Percentiles rank a stretch among this genome's conserved stretches.
Conservation (phyloP, 164 flowering plant species). For the Protea cynaroides region DNA sequence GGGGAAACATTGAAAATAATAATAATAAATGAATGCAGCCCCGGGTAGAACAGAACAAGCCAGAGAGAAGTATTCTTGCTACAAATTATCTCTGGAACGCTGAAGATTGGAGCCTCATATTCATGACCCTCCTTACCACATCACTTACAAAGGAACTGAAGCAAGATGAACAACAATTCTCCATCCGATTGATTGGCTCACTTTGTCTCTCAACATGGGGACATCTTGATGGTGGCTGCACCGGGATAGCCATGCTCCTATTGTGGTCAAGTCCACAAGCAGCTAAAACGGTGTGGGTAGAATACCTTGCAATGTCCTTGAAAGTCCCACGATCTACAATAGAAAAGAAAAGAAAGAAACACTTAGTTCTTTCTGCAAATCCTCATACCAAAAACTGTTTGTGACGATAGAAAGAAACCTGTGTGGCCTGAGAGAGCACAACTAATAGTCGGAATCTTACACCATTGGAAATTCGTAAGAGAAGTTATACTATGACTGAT, state of each 20-base stretch:
- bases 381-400: not conserved
- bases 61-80: not conserved
- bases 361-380: not conserved
- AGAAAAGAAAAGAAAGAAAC: not conserved
- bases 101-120: slow-evolving; percentile 11
- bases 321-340: slow-evolving; percentile 32
- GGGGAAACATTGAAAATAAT: no score
- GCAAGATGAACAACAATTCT: slow-evolving; percentile 43
- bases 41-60: no score
- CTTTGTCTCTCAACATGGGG: slow-evolving; percentile 32
- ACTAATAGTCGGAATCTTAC: not conserved
- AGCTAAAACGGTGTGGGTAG: slow-evolving; percentile 59
- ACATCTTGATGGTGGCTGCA: slow-evolving; percentile 36
- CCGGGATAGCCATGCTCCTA: slow-evolving; percentile 23
- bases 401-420: not conserved
- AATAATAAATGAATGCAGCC: no score
- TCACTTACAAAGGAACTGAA: slow-evolving; percentile 36
- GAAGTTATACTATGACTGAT: no score
- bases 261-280: slow-evolving; percentile 49
- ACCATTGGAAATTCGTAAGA: no score
- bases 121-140: slow-evolving; percentile 36
- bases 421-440: not conserved
- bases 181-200: slow-evolving; percentile 26
- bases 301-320: slow-evolving; percentile 41
- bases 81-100: not conserved